Conservation (phyloP, 2,329 filamentous ascomycete species). For the Exophiala aquamarina region DNA sequence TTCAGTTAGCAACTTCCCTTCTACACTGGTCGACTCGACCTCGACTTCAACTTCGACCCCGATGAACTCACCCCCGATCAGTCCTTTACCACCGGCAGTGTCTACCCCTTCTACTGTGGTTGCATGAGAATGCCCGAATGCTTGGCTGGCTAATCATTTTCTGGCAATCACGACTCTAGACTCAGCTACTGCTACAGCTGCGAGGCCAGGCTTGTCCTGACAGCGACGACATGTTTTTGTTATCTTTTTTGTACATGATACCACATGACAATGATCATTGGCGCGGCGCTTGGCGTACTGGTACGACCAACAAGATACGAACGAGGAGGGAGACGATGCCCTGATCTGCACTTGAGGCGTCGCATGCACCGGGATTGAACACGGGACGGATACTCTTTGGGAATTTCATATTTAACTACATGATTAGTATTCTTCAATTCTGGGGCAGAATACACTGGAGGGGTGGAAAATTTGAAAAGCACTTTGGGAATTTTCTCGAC, state of each 20-base stretch:
- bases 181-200: no score
- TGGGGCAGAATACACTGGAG: background rate
- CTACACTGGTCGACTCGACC: conserved; percentile 15
- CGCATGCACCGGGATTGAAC: conserved; percentile 2
- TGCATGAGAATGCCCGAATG: background rate
- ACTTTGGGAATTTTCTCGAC: background rate
- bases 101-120: background rate
- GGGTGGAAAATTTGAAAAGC: conserved; percentile 17
- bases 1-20: conserved; percentile 16
- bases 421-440: conserved; percentile 2
- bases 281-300: conserved; percentile 22
- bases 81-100: conserved; percentile 10
- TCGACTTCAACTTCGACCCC: conserved; percentile 10
- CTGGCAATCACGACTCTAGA: background rate
- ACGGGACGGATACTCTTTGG: background rate
- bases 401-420: conserved; percentile 1
- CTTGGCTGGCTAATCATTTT: background rate
- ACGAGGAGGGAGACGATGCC: background rate
- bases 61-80: conserved; percentile 3
- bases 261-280: conserved; percentile 18
- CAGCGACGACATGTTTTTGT: conserved; percentile 14
- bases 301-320: conserved; percentile 10
- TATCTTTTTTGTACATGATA: conserved; percentile 23
- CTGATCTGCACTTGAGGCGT: conserved; percentile 1
- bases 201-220: conserved; percentile 1